Evolutionary conservation across 2,329 filamentous ascomycete species (phyloP), one percentile per base, ranked within the genome.

Genomic region (Xylaria sp.): DNA sequence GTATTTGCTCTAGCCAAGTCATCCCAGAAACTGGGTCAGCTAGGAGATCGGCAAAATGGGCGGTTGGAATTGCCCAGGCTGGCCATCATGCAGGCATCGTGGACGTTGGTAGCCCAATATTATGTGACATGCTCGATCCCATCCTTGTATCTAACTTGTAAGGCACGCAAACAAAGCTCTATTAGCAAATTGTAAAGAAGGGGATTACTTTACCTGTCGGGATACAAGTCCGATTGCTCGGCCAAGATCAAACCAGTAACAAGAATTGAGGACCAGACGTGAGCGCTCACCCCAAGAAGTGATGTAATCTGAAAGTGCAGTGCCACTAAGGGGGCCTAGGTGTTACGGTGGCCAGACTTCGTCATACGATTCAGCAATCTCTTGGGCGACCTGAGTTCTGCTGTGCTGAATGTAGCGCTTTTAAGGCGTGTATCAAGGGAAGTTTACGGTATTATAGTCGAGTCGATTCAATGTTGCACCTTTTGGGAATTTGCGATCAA

Each of bases 401-500:
- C 55, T 62, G 34, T 65, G 64, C 55, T 70, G 67, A 30, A 60
- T 67, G 72, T 66, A 74, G 72, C 74, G 73, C 72, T 67, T 76
- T 68, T 67, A 72, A 73, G 72, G 76, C 73, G 73, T 72, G 69
- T 64, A 62, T 72, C 53, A 67, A 73, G 71, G 75, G 72, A 68
- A 72, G 46, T 76, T 78, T 78, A 78, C 76, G 76, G 72, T 70
- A 74, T 72, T 73, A 76, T 66, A 76, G 75, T 77, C 76, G 74
- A 73, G 72, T 77, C 76, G 77, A 75, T 71, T 78, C 72, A 76
- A 76, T 74, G 77, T 75, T 79, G 77, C 77, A 78, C 77, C 76
- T 76, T 75, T 72, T 72, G 73, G 67, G 76, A 77, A 78, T 78
- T 78, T 77, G 76, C 77, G 77, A 78, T 79, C 74, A 78, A 78